Evolutionary conservation across 2,329 filamentous ascomycete species (phyloP), one percentile per base, ranked within the genome.

Genomic region (Metarhizium humberi): DNA sequence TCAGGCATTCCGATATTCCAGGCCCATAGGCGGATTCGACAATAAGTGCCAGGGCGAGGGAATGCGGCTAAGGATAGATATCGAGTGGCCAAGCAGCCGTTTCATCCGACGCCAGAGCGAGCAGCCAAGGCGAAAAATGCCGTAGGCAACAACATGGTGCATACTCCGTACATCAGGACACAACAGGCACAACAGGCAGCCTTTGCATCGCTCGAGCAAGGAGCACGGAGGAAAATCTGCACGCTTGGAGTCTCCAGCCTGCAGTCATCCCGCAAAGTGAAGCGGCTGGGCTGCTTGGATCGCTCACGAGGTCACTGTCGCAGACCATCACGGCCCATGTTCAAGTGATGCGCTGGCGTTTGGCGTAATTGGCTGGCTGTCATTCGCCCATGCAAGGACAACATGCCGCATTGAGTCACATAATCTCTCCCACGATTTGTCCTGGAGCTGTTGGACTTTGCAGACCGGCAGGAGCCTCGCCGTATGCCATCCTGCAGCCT

Each of bases 301-400:
- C 42, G 18, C 42, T 45, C 18, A 25, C 16, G 18, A 10, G 42
- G 42, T 45, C 42, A 25, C 42, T 25, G 42, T 45, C 42, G 42
- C 42, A 45, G 16, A 45, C 42, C 18, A 45, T 25, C n/a, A 20
- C n/a, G 18, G 42, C 42, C 42, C 6, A 43, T 20, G n/a, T 38
- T 49, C 16, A 25, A 45, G 16, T 32, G 47, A 49, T 54, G 45
- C 52, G 52, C 48, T 54, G 52, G 52, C 52, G 36, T 42, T 32
- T 42, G 18, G n/a, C 36, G 46, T 38, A 36, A 42, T 54, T 50
- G 52, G 46, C 34, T 50, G 42, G 42, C 10, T 45, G 42, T 11
- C n/a, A 45, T 45, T 18, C 18, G 18, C 16, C 42, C 42, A 25
- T 45, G 42, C 10, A 16, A 45, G 16, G 42, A 20, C 42, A 45